Base-by-base conservation (phyloP, 106 monocot genomes). In the Acanthochlamys bracteata region DNA sequence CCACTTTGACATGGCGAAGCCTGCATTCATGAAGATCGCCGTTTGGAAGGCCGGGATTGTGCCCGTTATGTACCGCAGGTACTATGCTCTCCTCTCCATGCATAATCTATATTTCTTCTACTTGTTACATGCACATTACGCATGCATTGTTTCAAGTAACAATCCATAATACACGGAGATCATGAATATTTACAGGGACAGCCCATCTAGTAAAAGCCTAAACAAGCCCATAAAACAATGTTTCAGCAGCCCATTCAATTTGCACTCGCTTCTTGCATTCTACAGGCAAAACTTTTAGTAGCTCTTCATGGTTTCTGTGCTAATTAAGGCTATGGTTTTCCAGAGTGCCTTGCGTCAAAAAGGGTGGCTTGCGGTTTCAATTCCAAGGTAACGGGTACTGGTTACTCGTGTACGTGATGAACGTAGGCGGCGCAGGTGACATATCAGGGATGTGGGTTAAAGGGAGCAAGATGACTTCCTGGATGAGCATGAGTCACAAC, bases 1-100 rank as follows among this genome's bases (percentile, higher is more conserved):
- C 1, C 94, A 94, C 45, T 94, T 94, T 73, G 94, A 94, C 71
- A 68, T 89, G 86, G 21, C 94, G n/a, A 89, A 84, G 73, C 94
- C 94, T 0, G 76, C 81, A 0, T 94, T 89, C 76, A 76, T 84
- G 81, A 66, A 75, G 61, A 81, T 94, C 4, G 89, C 81, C 9
- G 58, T 69, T 10, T 79, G 83, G 76, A 68, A 79, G 15, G 89
- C 86, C 46, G 94, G 94, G 24, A 94, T 94, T 40, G 70, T 94
- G 19, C 94, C 89, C 0, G 71, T 89, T 13, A 80, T 76, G 83
- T 85, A 78, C 62, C 76, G 85, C 42, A 70, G 81, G 78, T 81
- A 67, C 1, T 42, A 14, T 21, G 17, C 43, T 33, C n/a, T 51
- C 17, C 41, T 0, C 41, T n/a, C 42, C 11, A 55, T 13, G 8